Percentiles rank a stretch among this genome's conserved stretches.
Conservation (phyloP, 441 rosid genomes). For the Erodium moschatum region DNA sequence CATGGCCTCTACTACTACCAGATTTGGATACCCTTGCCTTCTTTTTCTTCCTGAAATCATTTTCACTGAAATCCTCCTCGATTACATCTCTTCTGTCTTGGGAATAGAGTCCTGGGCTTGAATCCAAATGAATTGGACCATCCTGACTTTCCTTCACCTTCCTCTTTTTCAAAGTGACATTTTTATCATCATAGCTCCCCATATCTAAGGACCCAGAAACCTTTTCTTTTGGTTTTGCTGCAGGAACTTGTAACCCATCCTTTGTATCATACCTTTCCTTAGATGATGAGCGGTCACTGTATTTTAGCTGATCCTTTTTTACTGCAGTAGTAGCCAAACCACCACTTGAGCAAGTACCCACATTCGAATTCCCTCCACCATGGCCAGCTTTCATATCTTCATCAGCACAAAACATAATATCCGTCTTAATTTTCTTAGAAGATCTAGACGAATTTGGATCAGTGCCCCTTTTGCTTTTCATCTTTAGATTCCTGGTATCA, state of each 20-base stretch:
- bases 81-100: constrained; percentile 25
- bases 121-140: constrained; percentile 21
- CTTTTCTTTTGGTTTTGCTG: constrained; percentile 43
- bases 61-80: constrained; percentile 32
- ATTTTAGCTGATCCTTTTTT: constrained; percentile 39
- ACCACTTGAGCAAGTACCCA: constrained; percentile 39
- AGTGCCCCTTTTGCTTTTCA: constrained; percentile 45
- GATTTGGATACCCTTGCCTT: constrained; percentile 27
- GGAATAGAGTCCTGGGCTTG: constrained; percentile 30
- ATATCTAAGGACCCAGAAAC: constrained; percentile 32
- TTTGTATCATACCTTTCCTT: constrained; percentile 34
- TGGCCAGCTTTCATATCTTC: constrained; percentile 42
- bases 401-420: constrained; percentile 31
- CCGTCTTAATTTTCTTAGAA: constrained; percentile 60
- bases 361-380: constrained; percentile 31
- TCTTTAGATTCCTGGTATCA: constrained; percentile 42
- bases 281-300: constrained; percentile 27
- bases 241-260: constrained; percentile 32
- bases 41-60: constrained; percentile 29
- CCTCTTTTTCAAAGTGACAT: constrained; percentile 34
- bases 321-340: constrained; percentile 36
- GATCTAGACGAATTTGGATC: constrained; percentile 41
- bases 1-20: constrained; percentile 25
- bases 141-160: constrained; percentile 35
- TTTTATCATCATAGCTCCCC: constrained; percentile 32